Evolutionary conservation across 371 early-diverging fungal species (phyloP).

Genomic region (Chytridiales sp.): DNA sequence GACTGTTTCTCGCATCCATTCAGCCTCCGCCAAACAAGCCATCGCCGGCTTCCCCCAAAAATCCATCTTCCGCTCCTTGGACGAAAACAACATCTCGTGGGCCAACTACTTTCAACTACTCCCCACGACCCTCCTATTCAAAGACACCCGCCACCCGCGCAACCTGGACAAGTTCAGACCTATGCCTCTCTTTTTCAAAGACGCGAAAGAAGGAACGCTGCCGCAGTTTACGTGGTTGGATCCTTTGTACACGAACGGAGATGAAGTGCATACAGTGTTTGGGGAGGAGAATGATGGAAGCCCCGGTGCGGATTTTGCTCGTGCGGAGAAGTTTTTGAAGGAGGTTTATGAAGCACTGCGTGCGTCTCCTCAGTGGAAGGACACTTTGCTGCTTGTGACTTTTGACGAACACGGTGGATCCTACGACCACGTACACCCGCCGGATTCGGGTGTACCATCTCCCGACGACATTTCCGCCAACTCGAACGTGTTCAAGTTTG

Average conservation of each 20-base stretch:
- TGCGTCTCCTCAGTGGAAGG: slow-evolving; percentile 33
- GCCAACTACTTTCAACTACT: slow-evolving; percentile 27
- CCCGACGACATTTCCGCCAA: slow-evolving; percentile 17
- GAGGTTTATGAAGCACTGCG: slow-evolving; percentile 33
- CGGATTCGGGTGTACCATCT: slow-evolving; percentile 18
- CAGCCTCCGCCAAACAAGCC: no score
- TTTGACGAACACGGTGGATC: slow-evolving; percentile 43
- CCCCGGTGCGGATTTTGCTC: slow-evolving; percentile 17
- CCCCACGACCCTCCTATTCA: slow-evolving; percentile 21
- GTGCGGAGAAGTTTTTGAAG: slow-evolving; percentile 29
- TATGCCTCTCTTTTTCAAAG: slow-evolving; percentile 13
- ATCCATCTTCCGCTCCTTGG: slow-evolving; percentile 24
- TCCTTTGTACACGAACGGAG: not conserved
- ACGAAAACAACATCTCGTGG: slow-evolving; percentile 17
- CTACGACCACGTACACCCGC: slow-evolving; percentile 38
- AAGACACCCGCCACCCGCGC: slow-evolving; percentile 6
- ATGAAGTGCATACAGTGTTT: not conserved
- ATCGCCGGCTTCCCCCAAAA: slow-evolving; percentile 21
- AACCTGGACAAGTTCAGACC: not conserved
- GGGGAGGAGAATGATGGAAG: slow-evolving; percentile 17
- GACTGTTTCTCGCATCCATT: no score
- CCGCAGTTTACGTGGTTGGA: slow-evolving; percentile 27
- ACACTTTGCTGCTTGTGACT: slow-evolving; percentile 31
- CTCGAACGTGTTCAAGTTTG: slow-evolving; percentile 30
- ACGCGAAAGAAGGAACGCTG: slow-evolving; percentile 25